phyloP scores from a whole-genome alignment of 306 rosid species.

The Vigna mungo region DNA sequence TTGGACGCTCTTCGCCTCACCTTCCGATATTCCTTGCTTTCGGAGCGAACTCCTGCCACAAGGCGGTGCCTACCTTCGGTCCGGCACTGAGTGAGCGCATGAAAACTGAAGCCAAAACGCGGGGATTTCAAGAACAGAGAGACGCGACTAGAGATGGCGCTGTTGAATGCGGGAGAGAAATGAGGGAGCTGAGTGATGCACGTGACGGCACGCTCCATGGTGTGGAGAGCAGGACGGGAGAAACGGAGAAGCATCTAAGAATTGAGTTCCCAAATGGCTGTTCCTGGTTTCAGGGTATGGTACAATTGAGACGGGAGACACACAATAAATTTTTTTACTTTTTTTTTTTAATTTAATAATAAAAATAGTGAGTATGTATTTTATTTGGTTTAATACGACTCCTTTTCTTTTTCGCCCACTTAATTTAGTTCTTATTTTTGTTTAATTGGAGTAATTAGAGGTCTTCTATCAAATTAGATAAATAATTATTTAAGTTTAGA shows the following conservation, averaged over 20 bases:
- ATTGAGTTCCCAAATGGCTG: slow-evolving; percentile 1
- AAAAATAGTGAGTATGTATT: no score
- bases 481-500: no score
- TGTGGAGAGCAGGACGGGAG: slow-evolving; percentile 41
- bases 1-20: slow-evolving; percentile 57
- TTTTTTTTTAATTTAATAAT: no score
- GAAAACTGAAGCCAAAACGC: slow-evolving; percentile 50
- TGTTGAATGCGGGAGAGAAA: slow-evolving; percentile 12
- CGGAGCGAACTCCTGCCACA: slow-evolving; percentile 42
- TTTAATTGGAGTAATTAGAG: no score
- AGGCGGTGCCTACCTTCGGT: slow-evolving; percentile 36
- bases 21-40: slow-evolving; percentile 70
- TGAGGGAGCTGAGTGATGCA: slow-evolving; percentile 48
- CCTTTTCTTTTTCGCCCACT: no score
- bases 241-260: slow-evolving; percentile 56
- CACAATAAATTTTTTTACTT: no score
- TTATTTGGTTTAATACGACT: no score
- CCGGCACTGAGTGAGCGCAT: slow-evolving; percentile 40
- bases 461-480: no score
- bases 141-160: not conserved
- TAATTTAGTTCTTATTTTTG: no score
- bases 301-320: not conserved
- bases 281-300: not conserved
- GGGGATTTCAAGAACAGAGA: slow-evolving; percentile 35
- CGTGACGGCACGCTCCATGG: slow-evolving; percentile 62